Evolutionary conservation across 768 basidiomycete genomes (phyloP).

Genomic region (Panaeolus cyanescens): DNA sequence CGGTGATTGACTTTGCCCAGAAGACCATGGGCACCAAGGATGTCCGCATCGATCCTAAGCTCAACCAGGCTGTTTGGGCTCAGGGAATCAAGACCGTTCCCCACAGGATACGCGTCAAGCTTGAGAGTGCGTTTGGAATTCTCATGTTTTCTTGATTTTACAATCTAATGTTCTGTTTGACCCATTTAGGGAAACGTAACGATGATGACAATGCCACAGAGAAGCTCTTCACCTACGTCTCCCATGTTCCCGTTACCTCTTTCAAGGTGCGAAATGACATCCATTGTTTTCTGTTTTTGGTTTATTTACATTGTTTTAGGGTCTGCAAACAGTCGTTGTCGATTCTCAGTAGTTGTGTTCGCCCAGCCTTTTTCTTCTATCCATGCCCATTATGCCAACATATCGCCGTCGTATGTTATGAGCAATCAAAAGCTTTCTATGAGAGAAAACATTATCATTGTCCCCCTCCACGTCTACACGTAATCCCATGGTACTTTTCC

Average conservation of each 20-base stretch:
- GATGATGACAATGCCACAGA: constrained; percentile 99
- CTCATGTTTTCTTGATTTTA: constrained; percentile 5
- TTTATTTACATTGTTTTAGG: constrained; percentile 42
- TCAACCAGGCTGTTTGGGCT: constrained; percentile 96
- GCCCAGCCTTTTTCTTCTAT: background rate
- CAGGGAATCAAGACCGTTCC: constrained; percentile 94
- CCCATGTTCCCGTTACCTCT: constrained; percentile 70
- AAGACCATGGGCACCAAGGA: constrained; percentile 96
- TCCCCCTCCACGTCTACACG: background rate
- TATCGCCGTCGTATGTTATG: background rate
- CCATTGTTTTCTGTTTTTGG: background rate
- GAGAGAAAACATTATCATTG: background rate
- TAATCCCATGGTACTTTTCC: background rate
- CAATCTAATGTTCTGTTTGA: constrained; percentile 3
- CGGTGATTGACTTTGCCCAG: constrained; percentile 86
- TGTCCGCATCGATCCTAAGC: constrained; percentile 91
- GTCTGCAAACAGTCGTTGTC: constrained; percentile 80
- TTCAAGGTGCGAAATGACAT: constrained; percentile 72
- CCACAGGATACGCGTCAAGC: constrained; percentile 87
- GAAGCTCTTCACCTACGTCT: constrained; percentile 93
- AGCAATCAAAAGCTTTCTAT: constrained; percentile 1
- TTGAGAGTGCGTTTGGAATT: constrained; percentile 66
- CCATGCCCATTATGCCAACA: constrained; percentile 2
- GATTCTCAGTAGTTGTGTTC: constrained; percentile 66
- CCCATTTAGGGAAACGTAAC: constrained; percentile 84